These are phyloP conservation scores for Podaxis sp. DNA, from an alignment of 768 basidiomycete species.

Conservation along the genomic window DNA sequence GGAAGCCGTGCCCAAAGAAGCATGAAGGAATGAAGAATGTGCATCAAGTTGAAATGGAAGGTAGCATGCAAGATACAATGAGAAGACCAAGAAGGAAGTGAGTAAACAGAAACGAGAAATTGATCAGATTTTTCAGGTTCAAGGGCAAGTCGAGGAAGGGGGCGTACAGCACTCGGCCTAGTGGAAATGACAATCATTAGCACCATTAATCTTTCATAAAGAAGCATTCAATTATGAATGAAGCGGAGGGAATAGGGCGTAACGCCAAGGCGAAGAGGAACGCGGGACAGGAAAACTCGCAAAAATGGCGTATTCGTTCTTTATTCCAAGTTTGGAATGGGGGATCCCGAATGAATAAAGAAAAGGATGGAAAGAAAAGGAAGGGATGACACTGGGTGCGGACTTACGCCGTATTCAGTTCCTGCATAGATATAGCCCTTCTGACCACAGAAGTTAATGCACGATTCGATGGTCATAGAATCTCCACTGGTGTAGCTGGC, in stretches of 20 bases:
- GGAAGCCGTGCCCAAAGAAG: conserved; percentile 3
- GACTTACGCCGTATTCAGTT: conserved; percentile 51
- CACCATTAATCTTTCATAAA: not conserved
- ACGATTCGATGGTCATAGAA: conserved; percentile 61
- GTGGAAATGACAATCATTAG: not conserved
- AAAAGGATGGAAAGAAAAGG: not conserved
- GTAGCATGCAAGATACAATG: not conserved
- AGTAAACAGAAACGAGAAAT: not conserved
- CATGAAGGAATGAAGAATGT: not conserved
- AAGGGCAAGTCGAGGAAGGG: conserved; percentile 6
- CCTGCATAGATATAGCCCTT: conserved; percentile 63
- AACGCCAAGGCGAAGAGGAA: conserved; percentile 19
- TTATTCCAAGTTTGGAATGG: not conserved
- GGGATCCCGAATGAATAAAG: not conserved
- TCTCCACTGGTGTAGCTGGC: conserved; percentile 43
- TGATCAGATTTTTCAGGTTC: conserved; percentile 7
- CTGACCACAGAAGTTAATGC: conserved; percentile 48
- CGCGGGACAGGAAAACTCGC: not conserved
- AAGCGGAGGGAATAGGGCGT: conserved; percentile 14
- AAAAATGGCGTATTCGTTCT: not conserved
- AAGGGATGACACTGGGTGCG: not conserved
- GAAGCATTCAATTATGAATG: not conserved
- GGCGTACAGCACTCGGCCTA: conserved; percentile 33
- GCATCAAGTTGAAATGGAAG: not conserved
- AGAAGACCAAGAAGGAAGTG: not conserved